These are phyloP conservation scores for Euphorbia celastroides DNA, from an alignment of 441 rosid genomes.

Conservation along the genomic window DNA sequence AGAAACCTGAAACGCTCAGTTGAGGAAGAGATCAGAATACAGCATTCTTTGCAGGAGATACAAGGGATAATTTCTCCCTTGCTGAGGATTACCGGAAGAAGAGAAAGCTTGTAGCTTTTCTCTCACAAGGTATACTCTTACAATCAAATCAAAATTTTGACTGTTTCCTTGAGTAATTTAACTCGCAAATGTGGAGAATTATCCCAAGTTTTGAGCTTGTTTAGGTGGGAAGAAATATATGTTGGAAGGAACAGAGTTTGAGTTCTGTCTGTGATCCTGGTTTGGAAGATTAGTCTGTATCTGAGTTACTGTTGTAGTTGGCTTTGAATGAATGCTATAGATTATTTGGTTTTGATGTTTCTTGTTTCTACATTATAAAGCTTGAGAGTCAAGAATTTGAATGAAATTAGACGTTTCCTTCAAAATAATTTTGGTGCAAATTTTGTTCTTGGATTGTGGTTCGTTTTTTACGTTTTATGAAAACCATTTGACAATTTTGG, in stretches of 20 bases:
- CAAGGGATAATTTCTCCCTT: conserved; percentile 83
- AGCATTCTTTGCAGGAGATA: conserved; percentile 66
- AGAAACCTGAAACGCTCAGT: conserved; percentile 72
- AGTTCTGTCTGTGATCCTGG: conserved; percentile 1
- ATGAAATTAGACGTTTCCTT: not conserved
- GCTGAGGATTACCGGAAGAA: conserved; percentile 62
- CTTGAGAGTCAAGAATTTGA: not conserved
- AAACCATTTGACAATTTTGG: no score
- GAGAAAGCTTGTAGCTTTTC: conserved; percentile 24
- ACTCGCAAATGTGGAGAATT: not conserved
- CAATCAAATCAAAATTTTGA: not conserved
- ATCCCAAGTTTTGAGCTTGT: not conserved
- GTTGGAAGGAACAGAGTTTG: not conserved
- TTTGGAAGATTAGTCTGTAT: conserved; percentile 1
- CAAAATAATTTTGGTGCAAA: not conserved
- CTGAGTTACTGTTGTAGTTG: not conserved
- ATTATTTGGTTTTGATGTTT: not conserved
- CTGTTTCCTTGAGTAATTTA: not conserved
- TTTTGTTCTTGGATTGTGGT: not conserved
- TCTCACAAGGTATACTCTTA: conserved; percentile 7
- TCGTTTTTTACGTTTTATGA: not conserved
- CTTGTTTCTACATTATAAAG: not conserved
- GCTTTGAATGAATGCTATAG: not conserved
- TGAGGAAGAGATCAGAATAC: conserved; percentile 81
- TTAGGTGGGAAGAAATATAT: not conserved